Percentiles rank a stretch among this genome's conserved stretches.
These are phyloP conservation scores for Aspergillus brunneoviolaceus DNA, from an alignment of 2,329 filamentous ascomycete genomes.

Conservation along the genomic window DNA sequence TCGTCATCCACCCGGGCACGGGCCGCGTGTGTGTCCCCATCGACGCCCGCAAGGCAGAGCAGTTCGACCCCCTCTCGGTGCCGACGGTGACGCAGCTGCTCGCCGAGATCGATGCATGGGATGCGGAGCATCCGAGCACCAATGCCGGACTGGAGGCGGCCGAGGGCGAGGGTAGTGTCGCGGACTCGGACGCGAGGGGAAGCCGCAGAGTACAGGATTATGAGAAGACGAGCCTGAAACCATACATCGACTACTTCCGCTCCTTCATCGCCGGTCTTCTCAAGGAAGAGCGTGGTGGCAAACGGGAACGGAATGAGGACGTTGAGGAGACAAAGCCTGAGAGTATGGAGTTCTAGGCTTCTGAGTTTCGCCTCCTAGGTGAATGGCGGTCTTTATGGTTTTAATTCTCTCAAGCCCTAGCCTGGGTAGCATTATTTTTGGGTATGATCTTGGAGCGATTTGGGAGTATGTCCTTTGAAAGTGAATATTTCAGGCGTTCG, in stretches of 20 bases:
- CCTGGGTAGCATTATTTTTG: not conserved
- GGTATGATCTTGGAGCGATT: slow-evolving; percentile 12
- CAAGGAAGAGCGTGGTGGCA: slow-evolving; percentile 65
- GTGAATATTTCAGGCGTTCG: slow-evolving; percentile 9
- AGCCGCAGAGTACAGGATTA: slow-evolving; percentile 69
- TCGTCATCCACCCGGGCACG: slow-evolving; percentile 93
- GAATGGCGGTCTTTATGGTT: not conserved
- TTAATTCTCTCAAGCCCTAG: not conserved
- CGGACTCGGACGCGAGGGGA: slow-evolving; percentile 33
- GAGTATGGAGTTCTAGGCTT: slow-evolving; percentile 65
- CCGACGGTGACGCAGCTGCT: slow-evolving; percentile 83
- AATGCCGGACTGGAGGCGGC: slow-evolving; percentile 43
- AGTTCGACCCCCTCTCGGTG: slow-evolving; percentile 84
- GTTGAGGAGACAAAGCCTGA: slow-evolving; percentile 43
- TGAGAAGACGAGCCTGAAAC: slow-evolving; percentile 94
- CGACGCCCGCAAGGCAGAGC: slow-evolving; percentile 68
- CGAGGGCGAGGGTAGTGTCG: slow-evolving; percentile 38
- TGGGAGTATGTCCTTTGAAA: slow-evolving; percentile 2
- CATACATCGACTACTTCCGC: slow-evolving; percentile 87
- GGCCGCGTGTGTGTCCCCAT: slow-evolving; percentile 95
- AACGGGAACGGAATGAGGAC: slow-evolving; percentile 54
- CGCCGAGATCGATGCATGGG: slow-evolving; percentile 82
- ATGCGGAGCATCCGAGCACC: slow-evolving; percentile 37
- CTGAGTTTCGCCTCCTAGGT: not conserved
- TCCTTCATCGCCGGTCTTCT: slow-evolving; percentile 75